Evolutionary conservation across 768 basidiomycete species (phyloP), one percentile per base, ranked within the genome.

Genomic region (Podaxis rugospora): DNA sequence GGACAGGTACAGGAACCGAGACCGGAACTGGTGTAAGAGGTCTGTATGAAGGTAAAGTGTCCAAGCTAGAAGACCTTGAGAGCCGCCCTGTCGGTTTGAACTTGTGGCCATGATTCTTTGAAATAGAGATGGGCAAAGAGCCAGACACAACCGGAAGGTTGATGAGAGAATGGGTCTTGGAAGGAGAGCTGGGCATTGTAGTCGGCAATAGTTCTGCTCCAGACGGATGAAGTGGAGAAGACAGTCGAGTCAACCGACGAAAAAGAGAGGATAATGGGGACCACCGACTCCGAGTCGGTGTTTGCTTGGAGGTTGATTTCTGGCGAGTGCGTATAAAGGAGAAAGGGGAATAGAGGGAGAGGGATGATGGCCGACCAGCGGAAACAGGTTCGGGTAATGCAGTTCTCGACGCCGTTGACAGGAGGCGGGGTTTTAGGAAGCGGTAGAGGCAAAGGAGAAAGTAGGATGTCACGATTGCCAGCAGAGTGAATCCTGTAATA

Each of bases 1-100:
- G 40, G 9, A 44, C 23, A 16, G 59, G 51, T 14, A 53, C 10
- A 16, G 59, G 59, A 44, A 53, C 59, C 40, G 36, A 44, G 16
- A 60, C 51, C 11, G 51, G 59, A 52, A 60, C 51, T 16, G 59
- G 59, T 7, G 59, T 60, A 11, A 60, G 51, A 23, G 59, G 59
- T 37, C 40, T 18, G 21, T 60, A 60, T 3, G 51, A n/a, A 21
- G 59, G 51, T 11, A 60, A 23, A 3, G 51, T 21, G n/a, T 60
- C 59, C 59, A 60, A 54, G 16, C 59, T 60, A n/a, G 59, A 53
- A 14, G 59, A 52, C 16, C 40, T 60, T 10, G 51, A 53, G 21
- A 53, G 51, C 18, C 32, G 42, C 18, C 42, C 11, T 5, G 51
- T 46, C n/a, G 53, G 32, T 54, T 39, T 54, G 14, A 47, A 53